Percentiles rank a stretch among this genome's conserved stretches.
Conservation (phyloP, 768 basidiomycete genomes). For the Suillus paluster region DNA sequence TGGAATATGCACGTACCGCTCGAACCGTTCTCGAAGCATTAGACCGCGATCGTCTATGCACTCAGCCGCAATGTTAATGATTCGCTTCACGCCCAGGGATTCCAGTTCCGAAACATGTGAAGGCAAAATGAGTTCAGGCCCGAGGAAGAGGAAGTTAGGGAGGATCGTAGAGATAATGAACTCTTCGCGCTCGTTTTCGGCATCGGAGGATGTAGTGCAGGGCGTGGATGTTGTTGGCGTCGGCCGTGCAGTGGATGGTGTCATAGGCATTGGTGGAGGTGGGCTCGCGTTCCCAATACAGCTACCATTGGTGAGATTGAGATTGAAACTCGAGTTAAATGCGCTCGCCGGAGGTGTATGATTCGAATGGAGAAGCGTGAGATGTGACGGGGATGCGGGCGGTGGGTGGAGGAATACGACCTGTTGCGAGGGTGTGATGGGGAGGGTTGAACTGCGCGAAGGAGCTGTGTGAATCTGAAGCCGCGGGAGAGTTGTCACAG, state of each 20-base stretch:
- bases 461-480: constrained; percentile 66
- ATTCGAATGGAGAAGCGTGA: constrained; percentile 62
- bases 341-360: constrained; percentile 60
- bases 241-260: constrained; percentile 45
- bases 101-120: constrained; percentile 80
- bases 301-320: neutral
- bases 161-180: constrained; percentile 92
- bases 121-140: constrained; percentile 78
- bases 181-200: constrained; percentile 54
- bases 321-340: constrained; percentile 8
- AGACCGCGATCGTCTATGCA: constrained; percentile 81
- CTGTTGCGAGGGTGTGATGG: constrained; percentile 41
- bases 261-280: constrained; percentile 41
- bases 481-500: constrained; percentile 48
- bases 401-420: constrained; percentile 24
- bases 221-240: constrained; percentile 59
- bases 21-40: constrained; percentile 69
- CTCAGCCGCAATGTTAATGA: constrained; percentile 91
- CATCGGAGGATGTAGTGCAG: constrained; percentile 21
- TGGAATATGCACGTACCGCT: constrained; percentile 83
- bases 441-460: constrained; percentile 62
- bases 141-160: constrained; percentile 88
- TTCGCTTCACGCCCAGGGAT: constrained; percentile 78
- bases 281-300: constrained; percentile 1
- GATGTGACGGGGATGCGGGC: constrained; percentile 60